Percentiles rank a stretch among this genome's conserved stretches.
Evolutionary conservation across 1,284 basidiomycete genomes (phyloP).

Genomic region (Neonothopanus nambi): DNA sequence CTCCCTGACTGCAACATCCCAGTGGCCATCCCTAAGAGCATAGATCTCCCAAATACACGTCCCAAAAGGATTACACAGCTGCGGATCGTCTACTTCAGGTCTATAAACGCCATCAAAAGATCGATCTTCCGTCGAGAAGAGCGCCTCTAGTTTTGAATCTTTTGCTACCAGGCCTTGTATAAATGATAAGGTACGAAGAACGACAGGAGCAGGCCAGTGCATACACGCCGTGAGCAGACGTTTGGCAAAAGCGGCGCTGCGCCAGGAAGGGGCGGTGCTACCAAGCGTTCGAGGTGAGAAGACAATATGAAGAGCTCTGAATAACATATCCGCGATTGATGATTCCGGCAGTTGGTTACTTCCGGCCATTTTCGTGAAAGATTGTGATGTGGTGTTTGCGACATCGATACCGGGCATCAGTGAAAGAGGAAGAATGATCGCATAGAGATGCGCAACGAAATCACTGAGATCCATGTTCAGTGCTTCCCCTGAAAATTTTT

Average conservation of each 20-base stretch:
- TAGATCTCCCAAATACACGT: slow-evolving; percentile 73
- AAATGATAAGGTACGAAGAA: slow-evolving; percentile 72
- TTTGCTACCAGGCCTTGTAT: slow-evolving; percentile 71
- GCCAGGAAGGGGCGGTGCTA: slow-evolving; percentile 64
- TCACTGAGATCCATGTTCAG: slow-evolving; percentile 94
- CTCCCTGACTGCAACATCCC: slow-evolving; percentile 59
- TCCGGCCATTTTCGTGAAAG: slow-evolving; percentile 21
- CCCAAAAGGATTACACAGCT: slow-evolving; percentile 74
- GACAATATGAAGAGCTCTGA: slow-evolving; percentile 79
- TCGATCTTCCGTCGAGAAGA: slow-evolving; percentile 87
- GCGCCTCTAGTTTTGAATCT: slow-evolving; percentile 79
- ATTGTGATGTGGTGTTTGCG: slow-evolving; percentile 25
- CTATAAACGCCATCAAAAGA: slow-evolving; percentile 81
- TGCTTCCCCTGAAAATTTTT: slow-evolving; percentile 73
- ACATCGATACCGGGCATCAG: slow-evolving; percentile 53
- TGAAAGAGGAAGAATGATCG: slow-evolving; percentile 63
- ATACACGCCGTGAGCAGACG: slow-evolving; percentile 80
- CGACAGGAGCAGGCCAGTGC: slow-evolving; percentile 73
- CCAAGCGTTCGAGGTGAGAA: slow-evolving; percentile 70
- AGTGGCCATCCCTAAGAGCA: slow-evolving; percentile 57
- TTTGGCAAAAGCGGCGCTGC: slow-evolving; percentile 90
- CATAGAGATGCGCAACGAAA: slow-evolving; percentile 81
- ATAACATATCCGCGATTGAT: slow-evolving; percentile 72
- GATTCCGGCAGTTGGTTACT: slow-evolving; percentile 26
- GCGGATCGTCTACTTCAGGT: slow-evolving; percentile 83